Base-by-base conservation (phyloP, 305 asterid species). In the Coffea humblotiana region DNA sequence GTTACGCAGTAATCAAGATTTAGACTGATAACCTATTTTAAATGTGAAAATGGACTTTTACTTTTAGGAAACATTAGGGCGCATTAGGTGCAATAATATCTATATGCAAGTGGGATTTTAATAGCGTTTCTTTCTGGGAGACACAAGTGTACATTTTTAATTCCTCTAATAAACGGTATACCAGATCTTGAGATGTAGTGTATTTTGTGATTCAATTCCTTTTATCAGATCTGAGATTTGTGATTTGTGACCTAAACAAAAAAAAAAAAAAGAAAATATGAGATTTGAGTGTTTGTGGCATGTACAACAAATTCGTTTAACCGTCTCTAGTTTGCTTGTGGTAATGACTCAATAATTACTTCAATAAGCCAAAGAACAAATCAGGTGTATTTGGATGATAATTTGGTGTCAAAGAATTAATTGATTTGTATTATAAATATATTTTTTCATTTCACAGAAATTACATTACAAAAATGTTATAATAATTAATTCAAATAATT, bases 1-100 rank as follows among this genome's bases (percentile, higher is more conserved):
- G 35, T 63, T 63, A 63, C 67, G 67, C 67, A 63, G 67, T n/a
- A 10, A 25, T 63, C 35, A 63, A 63, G 68, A 63, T 63, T 63
- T 63, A 8, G 15, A n/a, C 14, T 25, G 29, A 7, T 21, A 3
- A 15, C 19, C 1, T 56, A 2, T 19, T 18, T 18, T 56, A 16
- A 16, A 56, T 15, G 64, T 16, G 7, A 23, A 6, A 63, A 63
- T 63, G n/a, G 67, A 63, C 15, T n/a, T 23, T n/a, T n/a, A 1
- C 35, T 32, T 67, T 35, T 32, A 8, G 11, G 73, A 68, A 68
- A 18, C 73, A 68, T 54, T 51, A 10, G 56, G 43, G 56, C 15
- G 15, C 43, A 37, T 66, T 14, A 1, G 40, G 43, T 12, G 51
- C 49, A 67, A 15, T 37, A 37, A 37, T 37, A 47, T 3, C 6